Evolutionary conservation across 768 basidiomycete species (phyloP), one percentile per base, ranked within the genome.

Genomic region (Termitomyces sp.): DNA sequence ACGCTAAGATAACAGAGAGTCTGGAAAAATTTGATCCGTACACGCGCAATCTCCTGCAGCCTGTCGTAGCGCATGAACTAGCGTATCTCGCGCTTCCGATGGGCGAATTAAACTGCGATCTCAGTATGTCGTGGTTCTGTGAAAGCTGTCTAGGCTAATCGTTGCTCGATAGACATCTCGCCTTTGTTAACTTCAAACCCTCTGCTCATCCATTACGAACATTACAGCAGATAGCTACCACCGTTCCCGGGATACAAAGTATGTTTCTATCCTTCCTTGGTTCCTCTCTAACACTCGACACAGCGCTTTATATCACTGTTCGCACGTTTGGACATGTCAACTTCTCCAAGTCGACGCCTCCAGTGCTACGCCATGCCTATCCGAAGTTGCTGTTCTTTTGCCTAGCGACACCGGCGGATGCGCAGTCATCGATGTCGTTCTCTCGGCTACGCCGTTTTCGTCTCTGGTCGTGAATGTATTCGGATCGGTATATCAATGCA

Each of bases 151-250:
- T 59, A 5, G 33, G 32, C 50, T 52, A 16, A 50, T 20, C 20
- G 32, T 8, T 36, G 2, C 30, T 55, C 13, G 13, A 8, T n/a
- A 67, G 66, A 67, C 28, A 47, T 67, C 6, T 66, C 66, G 6
- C 53, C 58, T 3, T 66, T 73, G 68, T 1, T 72, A 81, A 71
- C 44, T 67, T 81, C 48, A 77, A 69, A 43, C 79, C 85, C 2
- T 69, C 68, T 44, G 74, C 74, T 2, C 71, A 62, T 5, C 74
- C 84, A 5, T 67, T 75, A 6, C 72, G 73, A 60, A 71, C 72
- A 2, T 90, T 89, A 55, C 76, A 78, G 55, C 90, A 92, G 63
- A 74, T 91, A 50, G 69, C 72, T 5, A 66, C 77, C n/a, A 73
- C 77, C 4, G 40, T 41, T 41, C 51, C 51, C 47, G 32, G 38